Evolutionary conservation across 192 early-diverging fungal species (phyloP), one percentile per base, ranked within the genome.

Genomic region (Backusella mclennaniae): DNA sequence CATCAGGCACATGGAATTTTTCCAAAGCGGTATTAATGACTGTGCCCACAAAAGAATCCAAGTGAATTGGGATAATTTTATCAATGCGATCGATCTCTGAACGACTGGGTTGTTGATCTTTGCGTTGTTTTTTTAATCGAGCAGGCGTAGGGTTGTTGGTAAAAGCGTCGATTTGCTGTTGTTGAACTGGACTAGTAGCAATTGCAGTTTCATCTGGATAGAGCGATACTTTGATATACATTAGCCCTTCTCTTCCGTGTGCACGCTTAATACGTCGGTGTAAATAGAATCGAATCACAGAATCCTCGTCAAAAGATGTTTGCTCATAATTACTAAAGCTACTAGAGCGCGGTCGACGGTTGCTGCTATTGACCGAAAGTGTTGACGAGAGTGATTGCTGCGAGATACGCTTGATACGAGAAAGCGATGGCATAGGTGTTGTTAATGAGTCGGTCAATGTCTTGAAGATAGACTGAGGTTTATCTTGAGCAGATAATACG

Each of bases 401-500:
- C 0, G 78, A 79, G 0, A 79, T 63, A 0, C 73, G 73, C 19
- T 52, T 71, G 12, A 80, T 76, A 23, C 76, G 86, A 11, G 79
- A 79, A 36, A 84, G 76, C 3, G 83, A 71, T 0, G 87, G 87
- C 76, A 89, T 56, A 1, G 86, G 84, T 6, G 82, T 85, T 4
- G 83, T 84, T 29, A 83, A 69, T 35, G 83, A 81, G 8, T 80
- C 75, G 4, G 80, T 85, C 31, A 87, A 73, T 1, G 84, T 82
- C 38, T 84, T 79, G 70, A 85, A 86, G 8, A 89, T 87, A 6
- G 84, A 83, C 38, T 86, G 78, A 11, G 85, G 83, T 35, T 86
- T 83, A 77, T 89, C 86, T 31, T 87, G 76, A 14, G 84, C 79
- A 41, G 76, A 77, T 11, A 89, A 59, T 4, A 83, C 78, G 35